Percentiles rank a stretch among this genome's conserved stretches.
Conservation (phyloP, 2,329 filamentous ascomycete genomes). For the Aspergillus sp. region DNA sequence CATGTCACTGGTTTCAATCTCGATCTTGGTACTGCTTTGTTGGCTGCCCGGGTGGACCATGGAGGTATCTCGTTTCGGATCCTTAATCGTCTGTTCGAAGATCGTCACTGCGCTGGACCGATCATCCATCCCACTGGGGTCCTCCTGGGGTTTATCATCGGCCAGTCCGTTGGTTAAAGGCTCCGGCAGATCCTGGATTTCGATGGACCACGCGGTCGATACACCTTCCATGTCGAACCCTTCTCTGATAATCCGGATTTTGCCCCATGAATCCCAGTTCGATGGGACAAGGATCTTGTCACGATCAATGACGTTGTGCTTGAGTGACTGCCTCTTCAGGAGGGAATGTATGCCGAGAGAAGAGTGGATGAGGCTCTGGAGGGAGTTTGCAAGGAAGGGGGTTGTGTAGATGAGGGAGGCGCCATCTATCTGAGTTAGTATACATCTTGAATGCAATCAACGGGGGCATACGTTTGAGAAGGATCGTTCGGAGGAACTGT, state of each 20-base stretch:
- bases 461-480: slow-evolving; percentile 70
- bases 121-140: slow-evolving; percentile 21
- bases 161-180: slow-evolving; percentile 22
- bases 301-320: slow-evolving; percentile 87
- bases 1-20: slow-evolving; percentile 68
- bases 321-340: slow-evolving; percentile 72
- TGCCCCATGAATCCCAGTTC: slow-evolving; percentile 98
- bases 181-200: slow-evolving; percentile 61
- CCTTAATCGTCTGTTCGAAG: slow-evolving; percentile 77
- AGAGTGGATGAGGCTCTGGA: slow-evolving; percentile 79
- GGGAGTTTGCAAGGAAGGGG: slow-evolving; percentile 70
- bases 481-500: slow-evolving; percentile 83
- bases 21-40: slow-evolving; percentile 42
- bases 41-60: slow-evolving; percentile 51
- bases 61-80: slow-evolving; percentile 65
- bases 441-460: slow-evolving; percentile 1
- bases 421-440: slow-evolving; percentile 57
- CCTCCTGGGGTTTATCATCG: slow-evolving; percentile 24
- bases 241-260: slow-evolving; percentile 87
- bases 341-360: slow-evolving; percentile 83
- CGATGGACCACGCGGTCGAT: slow-evolving; percentile 80
- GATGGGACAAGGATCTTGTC: slow-evolving; percentile 93
- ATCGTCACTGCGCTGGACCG: slow-evolving; percentile 63
- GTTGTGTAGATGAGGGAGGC: slow-evolving; percentile 83
- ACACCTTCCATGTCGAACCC: slow-evolving; percentile 88